These are phyloP conservation scores for Alternaria sp. DNA, from an alignment of 2,329 filamentous ascomycete species.

Conservation along the genomic window DNA sequence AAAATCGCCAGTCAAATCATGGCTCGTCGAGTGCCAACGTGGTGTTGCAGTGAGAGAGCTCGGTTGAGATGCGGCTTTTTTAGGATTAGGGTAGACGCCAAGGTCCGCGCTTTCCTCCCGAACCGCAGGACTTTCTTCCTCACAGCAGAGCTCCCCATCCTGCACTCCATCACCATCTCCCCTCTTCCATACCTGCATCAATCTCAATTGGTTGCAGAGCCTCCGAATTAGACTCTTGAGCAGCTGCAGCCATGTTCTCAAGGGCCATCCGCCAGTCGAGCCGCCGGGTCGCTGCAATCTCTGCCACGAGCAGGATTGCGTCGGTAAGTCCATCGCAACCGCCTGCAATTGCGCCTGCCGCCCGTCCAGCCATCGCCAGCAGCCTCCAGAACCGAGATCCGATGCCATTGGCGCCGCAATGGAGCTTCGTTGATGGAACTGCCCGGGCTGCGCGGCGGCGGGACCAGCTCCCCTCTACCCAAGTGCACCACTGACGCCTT, in stretches of 20 bases:
- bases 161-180: conserved; percentile 50
- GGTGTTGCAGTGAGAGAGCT: conserved; percentile 7
- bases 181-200: conserved; percentile 50
- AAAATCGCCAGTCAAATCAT: neutral
- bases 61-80: conserved; percentile 21
- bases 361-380: conserved; percentile 39
- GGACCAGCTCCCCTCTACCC: conserved; percentile 42
- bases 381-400: conserved; percentile 41
- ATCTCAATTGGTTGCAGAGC: conserved; percentile 54
- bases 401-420: conserved; percentile 49
- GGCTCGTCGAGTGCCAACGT: neutral
- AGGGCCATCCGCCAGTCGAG: conserved; percentile 97
- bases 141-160: conserved; percentile 42
- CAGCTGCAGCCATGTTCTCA: conserved; percentile 81
- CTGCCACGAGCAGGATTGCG: conserved; percentile 88
- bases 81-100: conserved; percentile 27
- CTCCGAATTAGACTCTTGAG: conserved; percentile 51
- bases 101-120: conserved; percentile 39
- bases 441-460: conserved; percentile 50
- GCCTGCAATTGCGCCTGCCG: conserved; percentile 51
- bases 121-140: conserved; percentile 39
- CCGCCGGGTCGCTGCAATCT: conserved; percentile 92
- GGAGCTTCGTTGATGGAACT: conserved; percentile 40
- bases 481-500: conserved; percentile 56
- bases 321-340: conserved; percentile 77